Evolutionary conservation across 495 filamentous ascomycete genomes (phyloP), one percentile per base, ranked within the genome.

Genomic region (Penicillium canariense): DNA sequence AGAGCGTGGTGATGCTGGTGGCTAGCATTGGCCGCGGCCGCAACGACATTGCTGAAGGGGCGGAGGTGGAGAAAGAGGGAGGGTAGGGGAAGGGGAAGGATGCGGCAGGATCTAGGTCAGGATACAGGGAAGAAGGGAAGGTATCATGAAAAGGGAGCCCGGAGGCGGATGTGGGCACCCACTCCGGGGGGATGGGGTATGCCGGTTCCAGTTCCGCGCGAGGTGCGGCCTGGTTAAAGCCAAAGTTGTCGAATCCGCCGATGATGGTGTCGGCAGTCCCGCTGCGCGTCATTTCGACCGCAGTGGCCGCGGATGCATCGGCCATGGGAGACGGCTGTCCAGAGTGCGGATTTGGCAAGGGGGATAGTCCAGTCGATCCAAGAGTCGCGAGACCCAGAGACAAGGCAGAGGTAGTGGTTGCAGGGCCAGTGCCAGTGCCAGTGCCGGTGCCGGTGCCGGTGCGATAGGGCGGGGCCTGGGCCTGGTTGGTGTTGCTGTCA

Each of bases 281-380:
- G 51, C 70, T 76, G 48, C 78, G 68, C 26, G 68, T 78, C 78
- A 81, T 80, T 23, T 70, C 67, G 20, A 69, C 56, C 14, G 72
- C 68, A 12, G 56, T 42, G 18, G 56, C 20, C 26, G 66, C 48
- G 32, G 47, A 55, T 22, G 50, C 58, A 23, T 60, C 61, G 59
- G 58, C 64, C 60, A 32, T 48, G 32, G 62, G 58, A 49, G 51
- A 47, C 26, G 59, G 39, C 18, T 64, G 60, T 39, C 58, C 58
- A 44, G 62, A 52, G 8, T 68, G 61, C 9, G 56, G 58, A 17
- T 50, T 42, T 14, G 48, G 36, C 1, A 43, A 18, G 9, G 18
- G n/a, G 5, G 52, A 15, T 38, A 53, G 40, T 70, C 62, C 70
- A 57, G 52, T 61, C 48, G 65, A 61, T 56, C 61, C 59, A 55